phyloP scores from a whole-genome alignment of 1,284 basidiomycete genomes.

The Pascua sp. region DNA sequence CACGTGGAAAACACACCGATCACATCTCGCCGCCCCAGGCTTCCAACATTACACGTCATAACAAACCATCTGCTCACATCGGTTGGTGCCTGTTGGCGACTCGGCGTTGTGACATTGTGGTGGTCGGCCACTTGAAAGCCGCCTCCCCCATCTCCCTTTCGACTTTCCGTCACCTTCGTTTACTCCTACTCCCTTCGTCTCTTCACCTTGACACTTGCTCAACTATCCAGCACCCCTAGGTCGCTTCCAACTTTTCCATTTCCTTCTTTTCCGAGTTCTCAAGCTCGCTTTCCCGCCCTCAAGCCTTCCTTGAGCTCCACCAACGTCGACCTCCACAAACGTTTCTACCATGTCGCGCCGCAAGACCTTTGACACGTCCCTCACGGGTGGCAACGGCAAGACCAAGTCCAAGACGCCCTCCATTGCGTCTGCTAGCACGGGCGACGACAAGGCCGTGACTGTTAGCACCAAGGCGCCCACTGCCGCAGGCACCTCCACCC shows the following conservation, averaged over 20 bases:
- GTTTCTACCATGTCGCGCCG: constrained; percentile 30
- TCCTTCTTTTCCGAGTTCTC: not conserved
- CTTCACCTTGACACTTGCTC: no score
- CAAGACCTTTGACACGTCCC: constrained; percentile 32
- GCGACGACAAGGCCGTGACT: constrained; percentile 1
- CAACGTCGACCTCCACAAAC: no score
- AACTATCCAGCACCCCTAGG: not conserved
- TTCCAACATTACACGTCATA: constrained; percentile 1
- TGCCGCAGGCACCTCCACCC: not conserved
- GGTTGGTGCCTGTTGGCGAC: no score
- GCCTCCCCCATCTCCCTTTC: no score
- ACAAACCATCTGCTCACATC: no score
- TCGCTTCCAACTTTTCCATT: not conserved
- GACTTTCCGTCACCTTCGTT: no score
- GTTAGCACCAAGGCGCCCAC: not conserved
- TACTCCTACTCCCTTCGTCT: no score
- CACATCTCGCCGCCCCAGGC: not conserved
- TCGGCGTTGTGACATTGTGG: no score
- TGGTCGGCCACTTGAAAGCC: no score
- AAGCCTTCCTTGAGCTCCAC: not conserved
- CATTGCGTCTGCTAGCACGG: constrained; percentile 4
- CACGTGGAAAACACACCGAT: no score
- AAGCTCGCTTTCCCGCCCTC: not conserved
- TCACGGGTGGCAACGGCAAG: constrained; percentile 16
- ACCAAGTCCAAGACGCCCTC: constrained; percentile 10